Percentiles rank a stretch among this genome's conserved stretches.
phyloP scores from a whole-genome alignment of 208 protist genomes.

The Paratrypanosoma confusum region DNA sequence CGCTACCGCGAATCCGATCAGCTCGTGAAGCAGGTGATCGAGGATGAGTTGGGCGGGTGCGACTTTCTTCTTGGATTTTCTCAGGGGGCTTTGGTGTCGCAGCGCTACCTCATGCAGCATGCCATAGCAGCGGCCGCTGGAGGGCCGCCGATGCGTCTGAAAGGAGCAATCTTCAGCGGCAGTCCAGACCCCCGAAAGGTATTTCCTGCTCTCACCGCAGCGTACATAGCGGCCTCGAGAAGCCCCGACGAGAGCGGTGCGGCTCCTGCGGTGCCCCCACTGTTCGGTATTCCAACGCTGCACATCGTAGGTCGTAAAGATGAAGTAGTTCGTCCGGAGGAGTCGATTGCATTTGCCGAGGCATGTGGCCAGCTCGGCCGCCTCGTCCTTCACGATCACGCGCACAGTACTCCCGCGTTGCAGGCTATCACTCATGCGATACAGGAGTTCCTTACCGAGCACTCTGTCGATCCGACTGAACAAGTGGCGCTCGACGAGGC shows the following conservation, averaged over 20 bases:
- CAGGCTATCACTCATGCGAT: constrained; percentile 26
- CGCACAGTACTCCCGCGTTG: constrained; percentile 65
- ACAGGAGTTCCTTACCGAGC: constrained; percentile 30
- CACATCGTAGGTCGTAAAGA: constrained; percentile 76
- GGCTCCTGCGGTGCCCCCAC: too few species aligned
- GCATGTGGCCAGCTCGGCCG: constrained; percentile 32
- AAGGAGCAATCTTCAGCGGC: constrained; percentile 51
- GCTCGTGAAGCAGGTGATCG: constrained; percentile 24
- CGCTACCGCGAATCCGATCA: constrained; percentile 43
- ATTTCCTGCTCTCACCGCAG: constrained; percentile 16
- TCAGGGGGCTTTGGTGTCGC: constrained; percentile 58
- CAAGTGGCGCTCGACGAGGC: constrained; percentile 12
- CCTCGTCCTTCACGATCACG: constrained; percentile 65
- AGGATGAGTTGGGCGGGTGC: constrained; percentile 5
- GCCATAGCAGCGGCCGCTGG: constrained; percentile 8
- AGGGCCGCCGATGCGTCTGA: constrained; percentile 5
- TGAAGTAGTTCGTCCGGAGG: constrained; percentile 40
- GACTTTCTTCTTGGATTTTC: constrained; percentile 79
- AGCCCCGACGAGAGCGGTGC: too few species aligned
- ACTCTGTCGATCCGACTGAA: too few species aligned
- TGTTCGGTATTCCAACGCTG: constrained; percentile 32
- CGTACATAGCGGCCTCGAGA: constrained; percentile 2
- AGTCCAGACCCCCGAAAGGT: constrained; percentile 39
- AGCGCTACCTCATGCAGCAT: constrained; percentile 49
- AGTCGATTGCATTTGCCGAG: constrained; percentile 44